These are phyloP conservation scores for Syncephalastrum contaminatum DNA, from an alignment of 371 early-diverging fungal species.

Conservation along the genomic window DNA sequence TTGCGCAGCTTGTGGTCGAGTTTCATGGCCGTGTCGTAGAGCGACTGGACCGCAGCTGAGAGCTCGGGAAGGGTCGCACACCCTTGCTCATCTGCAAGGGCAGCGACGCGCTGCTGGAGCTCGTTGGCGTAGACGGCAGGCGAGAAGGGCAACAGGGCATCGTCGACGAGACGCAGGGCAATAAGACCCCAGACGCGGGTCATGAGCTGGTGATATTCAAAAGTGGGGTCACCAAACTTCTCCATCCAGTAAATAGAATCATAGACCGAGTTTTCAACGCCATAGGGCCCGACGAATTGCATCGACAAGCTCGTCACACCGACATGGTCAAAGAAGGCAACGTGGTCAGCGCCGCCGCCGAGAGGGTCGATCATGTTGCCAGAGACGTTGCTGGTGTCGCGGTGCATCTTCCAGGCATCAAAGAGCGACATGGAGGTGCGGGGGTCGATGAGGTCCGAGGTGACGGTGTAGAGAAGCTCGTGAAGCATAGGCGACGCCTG, in stretches of 20 bases:
- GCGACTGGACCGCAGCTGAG: slow-evolving; percentile 6
- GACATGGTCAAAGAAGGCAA: slow-evolving; percentile 51
- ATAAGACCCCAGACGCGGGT: slow-evolving; percentile 43
- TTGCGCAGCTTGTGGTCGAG: slow-evolving; percentile 15
- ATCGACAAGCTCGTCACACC: slow-evolving; percentile 51
- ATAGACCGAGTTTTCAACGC: slow-evolving; percentile 58
- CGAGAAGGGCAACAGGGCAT: slow-evolving; percentile 28
- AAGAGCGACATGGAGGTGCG: slow-evolving; percentile 46
- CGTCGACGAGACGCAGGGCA: slow-evolving; percentile 32
- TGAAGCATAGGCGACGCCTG: slow-evolving; percentile 53
- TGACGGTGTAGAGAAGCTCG: slow-evolving; percentile 48
- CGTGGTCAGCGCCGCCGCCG: slow-evolving; percentile 52
- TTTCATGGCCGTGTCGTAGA: slow-evolving; percentile 7
- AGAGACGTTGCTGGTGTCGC: slow-evolving; percentile 4
- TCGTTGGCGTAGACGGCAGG: slow-evolving; percentile 33
- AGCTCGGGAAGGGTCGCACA: slow-evolving; percentile 9
- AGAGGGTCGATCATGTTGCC: slow-evolving; percentile 20
- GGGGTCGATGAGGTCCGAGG: slow-evolving; percentile 51
- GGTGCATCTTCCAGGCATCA: slow-evolving; percentile 43
- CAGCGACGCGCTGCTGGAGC: slow-evolving; percentile 10
- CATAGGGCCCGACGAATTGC: slow-evolving; percentile 38
- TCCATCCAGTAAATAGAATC: slow-evolving; percentile 55
- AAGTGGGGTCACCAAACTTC: slow-evolving; percentile 53
- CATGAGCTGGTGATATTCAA: slow-evolving; percentile 44
- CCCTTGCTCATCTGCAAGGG: slow-evolving; percentile 7